phyloP scores from a whole-genome alignment of 108 stramenopile genomes.

The Craspedostauros australis region DNA sequence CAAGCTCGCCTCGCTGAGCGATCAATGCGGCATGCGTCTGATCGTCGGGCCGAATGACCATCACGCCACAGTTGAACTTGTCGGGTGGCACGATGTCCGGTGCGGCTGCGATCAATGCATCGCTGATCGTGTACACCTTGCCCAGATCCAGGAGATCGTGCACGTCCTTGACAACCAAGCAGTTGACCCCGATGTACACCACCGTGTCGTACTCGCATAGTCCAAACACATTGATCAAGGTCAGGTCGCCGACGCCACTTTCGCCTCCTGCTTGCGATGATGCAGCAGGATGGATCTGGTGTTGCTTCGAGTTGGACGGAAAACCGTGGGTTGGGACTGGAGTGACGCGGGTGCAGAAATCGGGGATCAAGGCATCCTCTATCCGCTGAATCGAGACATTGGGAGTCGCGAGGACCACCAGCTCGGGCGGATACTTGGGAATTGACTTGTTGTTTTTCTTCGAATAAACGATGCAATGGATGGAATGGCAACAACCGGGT shows the following conservation, averaged over 20 bases:
- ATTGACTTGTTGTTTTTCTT: too few relatives aligned
- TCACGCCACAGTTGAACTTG: slow-evolving; percentile 87
- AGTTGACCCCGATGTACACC: slow-evolving; percentile 80
- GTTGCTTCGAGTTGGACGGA: too few relatives aligned
- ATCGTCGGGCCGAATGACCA: slow-evolving; percentile 68
- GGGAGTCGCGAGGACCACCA: slow-evolving; percentile 55
- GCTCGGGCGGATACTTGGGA: slow-evolving; percentile 29
- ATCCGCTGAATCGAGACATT: slow-evolving; percentile 17
- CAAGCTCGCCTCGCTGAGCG: slow-evolving; percentile 14
- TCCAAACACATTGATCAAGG: slow-evolving; percentile 27
- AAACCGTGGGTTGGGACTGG: slow-evolving; percentile 28
- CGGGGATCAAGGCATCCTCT: slow-evolving; percentile 6
- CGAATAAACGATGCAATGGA: too few relatives aligned
- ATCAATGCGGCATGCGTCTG: slow-evolving; percentile 44
- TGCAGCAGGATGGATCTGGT: too few relatives aligned
- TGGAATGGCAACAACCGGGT: too few relatives aligned
- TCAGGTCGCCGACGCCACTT: background rate
- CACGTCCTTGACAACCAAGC: slow-evolving; percentile 59
- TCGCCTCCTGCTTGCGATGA: too few relatives aligned
- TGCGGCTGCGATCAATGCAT: slow-evolving; percentile 75
- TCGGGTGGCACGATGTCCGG: slow-evolving; percentile 84
- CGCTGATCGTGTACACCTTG: slow-evolving; percentile 7
- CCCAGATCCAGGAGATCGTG: slow-evolving; percentile 49
- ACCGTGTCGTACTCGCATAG: slow-evolving; percentile 62
- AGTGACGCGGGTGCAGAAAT: slow-evolving; percentile 37